phyloP scores from a whole-genome alignment of 192 early-diverging fungal species.

The Podila horticola region DNA sequence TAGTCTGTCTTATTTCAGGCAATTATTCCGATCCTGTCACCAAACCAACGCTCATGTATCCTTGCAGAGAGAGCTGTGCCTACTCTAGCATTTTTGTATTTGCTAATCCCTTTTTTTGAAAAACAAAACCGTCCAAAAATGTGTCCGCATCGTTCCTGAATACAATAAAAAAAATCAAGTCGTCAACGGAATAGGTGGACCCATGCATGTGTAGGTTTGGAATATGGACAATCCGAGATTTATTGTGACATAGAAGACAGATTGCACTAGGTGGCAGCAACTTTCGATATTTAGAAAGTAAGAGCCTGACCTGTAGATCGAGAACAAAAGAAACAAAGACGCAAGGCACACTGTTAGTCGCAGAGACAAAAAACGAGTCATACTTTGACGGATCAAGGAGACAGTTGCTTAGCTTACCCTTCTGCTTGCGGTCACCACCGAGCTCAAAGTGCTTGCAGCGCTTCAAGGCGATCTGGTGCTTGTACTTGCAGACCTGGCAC shows the following conservation, averaged over 20 bases:
- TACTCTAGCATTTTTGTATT: too few relatives aligned
- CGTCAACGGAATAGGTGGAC: too few relatives aligned
- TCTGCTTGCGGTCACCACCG: slow-evolving; percentile 5
- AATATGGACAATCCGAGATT: background rate
- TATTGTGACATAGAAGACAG: background rate
- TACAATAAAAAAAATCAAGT: too few relatives aligned
- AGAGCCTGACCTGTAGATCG: background rate
- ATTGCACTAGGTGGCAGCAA: slow-evolving; percentile 4
- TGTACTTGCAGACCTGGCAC: slow-evolving; percentile 99
- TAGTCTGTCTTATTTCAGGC: too few relatives aligned
- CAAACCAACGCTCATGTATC: background rate
- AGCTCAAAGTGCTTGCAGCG: slow-evolving; percentile 99
- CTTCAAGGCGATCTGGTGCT: slow-evolving; percentile 97
- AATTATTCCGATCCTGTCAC: too few relatives aligned
- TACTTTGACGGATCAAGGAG: too few relatives aligned
- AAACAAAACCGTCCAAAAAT: too few relatives aligned
- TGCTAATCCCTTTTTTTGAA: too few relatives aligned
- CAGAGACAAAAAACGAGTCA: too few relatives aligned
- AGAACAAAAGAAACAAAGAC: too few relatives aligned
- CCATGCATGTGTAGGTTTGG: background rate
- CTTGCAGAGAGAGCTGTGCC: background rate
- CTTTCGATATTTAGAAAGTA: slow-evolving; percentile 6
- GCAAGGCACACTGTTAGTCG: too few relatives aligned
- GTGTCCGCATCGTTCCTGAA: too few relatives aligned
- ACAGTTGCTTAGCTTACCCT: background rate